Conservation (phyloP, 1,284 basidiomycete species). For the Ustilago tritici region DNA sequence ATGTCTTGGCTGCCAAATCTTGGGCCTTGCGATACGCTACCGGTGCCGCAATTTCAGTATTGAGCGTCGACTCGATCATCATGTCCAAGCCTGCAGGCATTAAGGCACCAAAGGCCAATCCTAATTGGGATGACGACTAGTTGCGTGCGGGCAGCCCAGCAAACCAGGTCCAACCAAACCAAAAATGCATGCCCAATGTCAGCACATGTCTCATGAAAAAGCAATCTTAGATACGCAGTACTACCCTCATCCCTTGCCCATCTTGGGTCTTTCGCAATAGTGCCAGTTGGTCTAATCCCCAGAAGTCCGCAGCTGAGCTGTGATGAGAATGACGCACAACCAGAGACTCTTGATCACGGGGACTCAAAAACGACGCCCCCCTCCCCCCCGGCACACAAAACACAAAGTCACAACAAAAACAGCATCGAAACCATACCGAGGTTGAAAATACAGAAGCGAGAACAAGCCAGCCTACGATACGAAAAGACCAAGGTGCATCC, state of each 20-base stretch:
- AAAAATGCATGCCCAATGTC: neutral
- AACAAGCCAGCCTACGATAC: neutral
- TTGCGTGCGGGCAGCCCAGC: too few species aligned
- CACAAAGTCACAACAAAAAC: constrained; percentile 1
- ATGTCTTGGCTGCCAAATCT: constrained; percentile 86
- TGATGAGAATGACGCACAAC: too few species aligned
- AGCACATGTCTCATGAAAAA: neutral
- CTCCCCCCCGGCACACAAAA: neutral
- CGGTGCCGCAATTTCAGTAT: constrained; percentile 91
- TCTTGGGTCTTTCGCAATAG: neutral
- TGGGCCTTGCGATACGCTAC: constrained; percentile 91
- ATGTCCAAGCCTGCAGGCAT: constrained; percentile 74
- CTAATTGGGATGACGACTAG: constrained; percentile 69
- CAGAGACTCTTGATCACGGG: neutral
- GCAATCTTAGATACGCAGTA: neutral
- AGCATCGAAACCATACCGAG: neutral
- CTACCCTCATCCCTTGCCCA: neutral
- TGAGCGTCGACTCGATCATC: constrained; percentile 97
- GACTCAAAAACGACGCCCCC: neutral
- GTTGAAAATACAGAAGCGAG: constrained; percentile 10
- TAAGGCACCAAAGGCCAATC: constrained; percentile 68
- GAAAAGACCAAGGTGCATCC: neutral
- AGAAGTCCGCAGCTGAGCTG: too few species aligned
- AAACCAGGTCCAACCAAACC: neutral
- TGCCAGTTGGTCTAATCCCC: too few species aligned